Conservation (phyloP, 129 eudicot species). For the Centrapalus pauciflorus region DNA sequence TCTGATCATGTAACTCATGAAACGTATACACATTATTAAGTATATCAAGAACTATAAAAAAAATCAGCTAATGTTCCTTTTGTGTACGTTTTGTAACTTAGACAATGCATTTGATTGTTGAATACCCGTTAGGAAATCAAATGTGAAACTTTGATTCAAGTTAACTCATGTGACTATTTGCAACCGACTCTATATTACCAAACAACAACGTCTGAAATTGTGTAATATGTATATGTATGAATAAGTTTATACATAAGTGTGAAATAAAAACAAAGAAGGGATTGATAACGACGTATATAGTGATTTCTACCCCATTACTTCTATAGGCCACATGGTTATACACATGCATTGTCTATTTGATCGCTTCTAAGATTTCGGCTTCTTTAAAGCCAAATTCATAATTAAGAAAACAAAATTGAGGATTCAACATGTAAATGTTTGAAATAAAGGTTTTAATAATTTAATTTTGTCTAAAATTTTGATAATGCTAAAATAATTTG, state of each 20-base stretch:
- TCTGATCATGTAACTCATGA: no score
- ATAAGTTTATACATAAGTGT: no score
- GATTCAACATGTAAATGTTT: constrained; percentile 11
- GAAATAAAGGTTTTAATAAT: not conserved
- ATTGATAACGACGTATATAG: constrained; percentile 21
- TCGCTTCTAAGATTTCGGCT: constrained; percentile 2
- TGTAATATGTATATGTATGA: not conserved
- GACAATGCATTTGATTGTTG: not conserved
- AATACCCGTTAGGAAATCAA: not conserved
- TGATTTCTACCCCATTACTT: constrained; percentile 24
- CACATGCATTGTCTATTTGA: constrained; percentile 30
- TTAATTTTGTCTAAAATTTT: not conserved
- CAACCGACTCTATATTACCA: not conserved
- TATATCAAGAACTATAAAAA: no score
- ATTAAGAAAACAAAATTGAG: constrained; percentile 1
- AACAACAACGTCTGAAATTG: not conserved
- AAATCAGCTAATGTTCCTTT: no score
- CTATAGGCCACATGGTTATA: constrained; percentile 25
- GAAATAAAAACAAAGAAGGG: not conserved
- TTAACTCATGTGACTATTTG: not conserved
- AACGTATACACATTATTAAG: no score
- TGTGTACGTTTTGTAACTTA: not conserved
- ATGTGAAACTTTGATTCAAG: not conserved
- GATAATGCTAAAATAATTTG: not conserved
- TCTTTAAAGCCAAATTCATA: constrained; percentile 5